Evolutionary conservation across 2,329 filamentous ascomycete genomes (phyloP).

Genomic region (Taxawa tesnikishii): DNA sequence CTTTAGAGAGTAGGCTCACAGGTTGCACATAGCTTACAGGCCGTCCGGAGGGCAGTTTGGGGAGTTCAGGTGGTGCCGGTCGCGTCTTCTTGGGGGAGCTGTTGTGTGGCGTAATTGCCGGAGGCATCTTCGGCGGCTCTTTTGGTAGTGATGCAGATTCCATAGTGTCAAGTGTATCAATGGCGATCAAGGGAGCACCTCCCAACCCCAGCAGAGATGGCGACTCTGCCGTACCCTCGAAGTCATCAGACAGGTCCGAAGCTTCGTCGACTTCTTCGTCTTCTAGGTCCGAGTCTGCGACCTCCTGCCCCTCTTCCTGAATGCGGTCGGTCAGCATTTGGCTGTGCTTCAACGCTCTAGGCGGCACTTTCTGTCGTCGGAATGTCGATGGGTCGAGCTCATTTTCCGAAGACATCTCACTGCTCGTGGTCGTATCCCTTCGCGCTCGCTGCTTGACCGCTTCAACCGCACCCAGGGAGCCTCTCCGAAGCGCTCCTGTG

Average conservation of each 20-base stretch:
- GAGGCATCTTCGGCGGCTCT: constrained; percentile 27
- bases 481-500: constrained; percentile 37
- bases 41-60: constrained; percentile 58
- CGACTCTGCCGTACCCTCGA: constrained; percentile 57
- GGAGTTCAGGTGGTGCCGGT: constrained; percentile 44
- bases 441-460: constrained; percentile 50
- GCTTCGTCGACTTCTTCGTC: constrained; percentile 27
- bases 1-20: constrained; percentile 58
- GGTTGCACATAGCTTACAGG: constrained; percentile 60
- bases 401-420: constrained; percentile 73
- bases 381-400: constrained; percentile 59
- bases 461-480: constrained; percentile 60
- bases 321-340: constrained; percentile 43
- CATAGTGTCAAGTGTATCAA: constrained; percentile 50
- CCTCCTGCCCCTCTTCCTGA: constrained; percentile 32
- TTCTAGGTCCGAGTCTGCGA: constrained; percentile 19
- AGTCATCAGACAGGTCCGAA: constrained; percentile 40
- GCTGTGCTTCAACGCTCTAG: constrained; percentile 42
- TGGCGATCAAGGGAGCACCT: constrained; percentile 42
- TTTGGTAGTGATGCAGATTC: constrained; percentile 39
- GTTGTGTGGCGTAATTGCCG: constrained; percentile 25
- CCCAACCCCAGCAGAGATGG: background rate
- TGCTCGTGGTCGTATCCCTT: constrained; percentile 68
- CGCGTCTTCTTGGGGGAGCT: constrained; percentile 53
- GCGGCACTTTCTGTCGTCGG: constrained; percentile 41